Percentiles rank a stretch among this genome's conserved stretches.
Evolutionary conservation across 2,329 filamentous ascomycete species (phyloP).

Genomic region (Scedosporium aurantiacum): DNA sequence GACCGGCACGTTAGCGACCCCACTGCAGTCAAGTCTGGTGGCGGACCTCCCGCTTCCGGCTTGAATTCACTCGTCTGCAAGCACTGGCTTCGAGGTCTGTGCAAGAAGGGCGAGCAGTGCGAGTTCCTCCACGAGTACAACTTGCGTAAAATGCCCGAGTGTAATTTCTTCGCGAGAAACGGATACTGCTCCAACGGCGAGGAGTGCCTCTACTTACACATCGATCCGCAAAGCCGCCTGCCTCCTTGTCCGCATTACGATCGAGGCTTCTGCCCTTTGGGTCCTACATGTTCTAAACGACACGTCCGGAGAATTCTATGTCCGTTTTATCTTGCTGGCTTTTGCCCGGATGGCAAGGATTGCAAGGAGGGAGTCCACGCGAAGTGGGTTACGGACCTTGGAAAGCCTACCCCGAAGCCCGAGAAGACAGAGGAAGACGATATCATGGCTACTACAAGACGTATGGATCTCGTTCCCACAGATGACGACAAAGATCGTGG

Average conservation of each 20-base stretch:
- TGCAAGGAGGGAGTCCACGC: constrained; percentile 79
- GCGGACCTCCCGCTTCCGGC: constrained; percentile 30
- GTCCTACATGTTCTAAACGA: constrained; percentile 76
- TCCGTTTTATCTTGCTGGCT: constrained; percentile 79
- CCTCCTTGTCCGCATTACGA: constrained; percentile 87
- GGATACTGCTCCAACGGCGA: constrained; percentile 95
- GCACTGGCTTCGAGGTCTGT: constrained; percentile 93
- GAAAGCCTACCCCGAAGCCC: constrained; percentile 62
- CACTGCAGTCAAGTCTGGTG: constrained; percentile 21
- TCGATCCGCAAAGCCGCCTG: constrained; percentile 69
- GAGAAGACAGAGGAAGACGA: constrained; percentile 50
- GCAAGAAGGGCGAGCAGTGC: constrained; percentile 94
- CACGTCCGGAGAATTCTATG: constrained; percentile 78
- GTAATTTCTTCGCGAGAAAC: constrained; percentile 88
- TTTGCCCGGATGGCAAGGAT: constrained; percentile 70
- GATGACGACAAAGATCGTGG: constrained; percentile 27
- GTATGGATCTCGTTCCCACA: constrained; percentile 17
- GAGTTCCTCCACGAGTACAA: constrained; percentile 99
- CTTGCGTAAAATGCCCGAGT: constrained; percentile 94
- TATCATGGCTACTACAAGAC: constrained; percentile 16
- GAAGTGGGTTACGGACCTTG: constrained; percentile 64
- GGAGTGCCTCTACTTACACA: constrained; percentile 88
- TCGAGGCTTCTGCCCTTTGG: constrained; percentile 85
- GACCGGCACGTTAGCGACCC: constrained; percentile 59
- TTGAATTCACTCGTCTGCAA: constrained; percentile 90